Percentiles rank a stretch among this genome's conserved stretches.
These are phyloP conservation scores for Rehmannia glutinosa DNA, from an alignment of 257 asterid genomes.

Conservation along the genomic window DNA sequence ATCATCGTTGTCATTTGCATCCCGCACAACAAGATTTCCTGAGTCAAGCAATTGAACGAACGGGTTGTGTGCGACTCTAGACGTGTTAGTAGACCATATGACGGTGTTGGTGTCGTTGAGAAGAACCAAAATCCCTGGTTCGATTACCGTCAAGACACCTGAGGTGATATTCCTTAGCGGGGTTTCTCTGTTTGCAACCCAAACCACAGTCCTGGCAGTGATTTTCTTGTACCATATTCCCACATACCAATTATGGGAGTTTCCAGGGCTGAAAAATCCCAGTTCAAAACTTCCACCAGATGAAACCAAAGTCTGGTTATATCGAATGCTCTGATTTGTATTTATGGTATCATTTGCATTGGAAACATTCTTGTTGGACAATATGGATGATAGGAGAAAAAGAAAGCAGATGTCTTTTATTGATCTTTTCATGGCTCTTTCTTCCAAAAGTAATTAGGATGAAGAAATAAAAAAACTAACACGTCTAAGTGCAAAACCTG, in stretches of 20 bases:
- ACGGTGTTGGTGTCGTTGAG: not conserved
- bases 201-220: not conserved
- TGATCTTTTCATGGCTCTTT: not conserved
- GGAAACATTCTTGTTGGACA: conserved; percentile 16
- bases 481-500: no score
- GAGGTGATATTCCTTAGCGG: conserved; percentile 8
- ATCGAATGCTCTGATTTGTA: not conserved
- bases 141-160: conserved; percentile 11
- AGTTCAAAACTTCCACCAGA: not conserved
- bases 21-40: conserved; percentile 43
- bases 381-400: not conserved
- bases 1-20: conserved; percentile 23
- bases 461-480: no score
- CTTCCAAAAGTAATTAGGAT: no score
- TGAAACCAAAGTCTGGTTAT: conserved; percentile 1
- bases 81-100: conserved; percentile 35
- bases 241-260: not conserved
- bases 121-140: no score
- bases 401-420: not conserved
- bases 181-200: conserved; percentile 19
- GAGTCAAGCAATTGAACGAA: conserved; percentile 32
- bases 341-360: not conserved
- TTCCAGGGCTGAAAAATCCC: not conserved
- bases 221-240: conserved; percentile 7
- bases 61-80: conserved; percentile 15